Conservation (phyloP, 164 flowering plant species). For the Vitis rupestris region DNA sequence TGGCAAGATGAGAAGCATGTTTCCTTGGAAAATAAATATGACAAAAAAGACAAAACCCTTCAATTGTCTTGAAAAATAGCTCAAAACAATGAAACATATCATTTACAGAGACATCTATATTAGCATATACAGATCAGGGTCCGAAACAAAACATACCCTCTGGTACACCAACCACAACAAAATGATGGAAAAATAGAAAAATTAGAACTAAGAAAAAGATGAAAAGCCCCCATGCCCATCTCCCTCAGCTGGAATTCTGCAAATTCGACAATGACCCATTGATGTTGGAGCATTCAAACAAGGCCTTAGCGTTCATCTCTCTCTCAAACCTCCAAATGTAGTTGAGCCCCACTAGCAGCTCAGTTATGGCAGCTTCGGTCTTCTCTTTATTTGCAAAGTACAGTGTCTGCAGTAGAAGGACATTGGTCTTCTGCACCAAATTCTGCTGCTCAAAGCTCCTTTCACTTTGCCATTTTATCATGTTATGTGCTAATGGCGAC, state of each 20-base stretch:
- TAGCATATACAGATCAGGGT: constrained; percentile 28
- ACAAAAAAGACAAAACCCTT: neutral
- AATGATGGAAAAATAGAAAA: constrained; percentile 5
- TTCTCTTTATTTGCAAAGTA: constrained; percentile 79
- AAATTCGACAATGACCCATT: constrained; percentile 29
- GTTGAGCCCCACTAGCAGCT: constrained; percentile 87
- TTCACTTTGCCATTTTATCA: constrained; percentile 94
- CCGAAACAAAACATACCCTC: constrained; percentile 27
- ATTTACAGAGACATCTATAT: constrained; percentile 26
- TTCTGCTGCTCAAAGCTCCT: constrained; percentile 91
- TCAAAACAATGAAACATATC: constrained; percentile 12
- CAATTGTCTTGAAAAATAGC: constrained; percentile 4
- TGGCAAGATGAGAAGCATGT: no score
- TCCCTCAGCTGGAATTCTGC: constrained; percentile 19
- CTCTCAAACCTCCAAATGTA: constrained; percentile 95
- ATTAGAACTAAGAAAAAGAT: constrained; percentile 2
- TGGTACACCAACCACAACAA: constrained; percentile 18
- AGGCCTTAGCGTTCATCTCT: constrained; percentile 85
- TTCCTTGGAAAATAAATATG: neutral
- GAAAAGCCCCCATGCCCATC: neutral
- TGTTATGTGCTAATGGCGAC: constrained; percentile 82
- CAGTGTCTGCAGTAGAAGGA: constrained; percentile 74
- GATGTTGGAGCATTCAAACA: constrained; percentile 55
- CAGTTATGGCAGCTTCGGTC: constrained; percentile 93
- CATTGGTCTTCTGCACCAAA: constrained; percentile 50